A percentile compares a stretch with the other conserved stretches of the same genome.
phyloP scores from a whole-genome alignment of 192 early-diverging fungal genomes.

The Coemansia sp. region DNA sequence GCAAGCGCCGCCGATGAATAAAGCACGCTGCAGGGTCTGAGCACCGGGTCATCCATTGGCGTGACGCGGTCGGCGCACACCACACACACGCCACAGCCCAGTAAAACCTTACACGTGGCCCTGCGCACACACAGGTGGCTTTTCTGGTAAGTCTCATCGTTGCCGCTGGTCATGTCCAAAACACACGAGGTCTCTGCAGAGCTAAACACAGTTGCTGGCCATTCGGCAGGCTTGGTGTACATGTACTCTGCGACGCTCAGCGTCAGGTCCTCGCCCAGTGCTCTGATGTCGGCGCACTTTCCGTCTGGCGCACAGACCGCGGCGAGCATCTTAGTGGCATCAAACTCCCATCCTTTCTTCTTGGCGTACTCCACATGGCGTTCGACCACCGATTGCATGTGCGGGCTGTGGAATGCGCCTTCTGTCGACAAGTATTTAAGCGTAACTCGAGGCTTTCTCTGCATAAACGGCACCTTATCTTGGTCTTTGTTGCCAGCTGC shows the following conservation, averaged over 20 bases:
- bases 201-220: constrained; percentile 33
- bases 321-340: constrained; percentile 59
- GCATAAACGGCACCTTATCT: constrained; percentile 75
- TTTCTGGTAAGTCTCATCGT: constrained; percentile 61
- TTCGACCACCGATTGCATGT: constrained; percentile 63
- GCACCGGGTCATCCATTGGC: neutral
- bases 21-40: neutral
- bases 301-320: constrained; percentile 72
- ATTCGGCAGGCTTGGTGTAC: constrained; percentile 29
- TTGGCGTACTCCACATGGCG: constrained; percentile 67
- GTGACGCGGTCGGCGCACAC: constrained; percentile 17
- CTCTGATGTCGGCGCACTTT: constrained; percentile 50
- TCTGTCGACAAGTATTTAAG: constrained; percentile 76
- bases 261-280: constrained; percentile 12
- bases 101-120: constrained; percentile 75
- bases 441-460: constrained; percentile 79
- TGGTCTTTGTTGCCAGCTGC: constrained; percentile 76
- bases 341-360: constrained; percentile 60
- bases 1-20: neutral
- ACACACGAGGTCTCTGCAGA: constrained; percentile 60
- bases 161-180: constrained; percentile 84
- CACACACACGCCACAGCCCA: constrained; percentile 75
- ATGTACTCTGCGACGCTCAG: constrained; percentile 22
- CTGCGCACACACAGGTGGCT: neutral
- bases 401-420: constrained; percentile 81